These are phyloP conservation scores for Yarrowia sp. DNA, from an alignment of 805 yeast genomes.

Conservation along the genomic window DNA sequence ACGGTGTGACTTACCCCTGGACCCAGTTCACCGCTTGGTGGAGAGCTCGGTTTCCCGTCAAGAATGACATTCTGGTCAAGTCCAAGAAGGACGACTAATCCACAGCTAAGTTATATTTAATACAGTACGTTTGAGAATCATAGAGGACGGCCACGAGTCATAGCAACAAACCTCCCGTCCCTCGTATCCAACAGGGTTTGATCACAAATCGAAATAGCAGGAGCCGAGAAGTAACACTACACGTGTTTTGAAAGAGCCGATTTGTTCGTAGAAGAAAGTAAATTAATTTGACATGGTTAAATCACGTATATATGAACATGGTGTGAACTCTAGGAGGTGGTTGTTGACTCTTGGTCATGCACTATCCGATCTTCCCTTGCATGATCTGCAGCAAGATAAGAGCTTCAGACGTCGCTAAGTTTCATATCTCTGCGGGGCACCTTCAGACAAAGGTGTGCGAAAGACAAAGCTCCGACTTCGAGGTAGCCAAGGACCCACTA, in stretches of 20 bases:
- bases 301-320: no score
- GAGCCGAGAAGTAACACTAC: background rate
- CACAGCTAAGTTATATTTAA: background rate
- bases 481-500: no score
- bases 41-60: constrained; percentile 23
- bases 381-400: constrained; percentile 15
- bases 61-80: background rate
- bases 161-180: background rate
- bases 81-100: background rate
- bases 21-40: constrained; percentile 30
- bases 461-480: no score
- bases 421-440: constrained; percentile 11
- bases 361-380: background rate
- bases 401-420: background rate
- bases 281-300: no score
- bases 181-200: background rate
- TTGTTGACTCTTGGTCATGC: no score
- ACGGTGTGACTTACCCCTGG: constrained; percentile 30
- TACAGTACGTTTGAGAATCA: background rate
- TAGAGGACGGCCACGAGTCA: no score
- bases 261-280: no score
- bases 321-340: no score
- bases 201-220: background rate
- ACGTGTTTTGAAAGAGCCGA: no score
- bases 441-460: background rate